These are phyloP conservation scores for Cladophialophora carrionii DNA, from an alignment of 2,329 filamentous ascomycete genomes.

Conservation along the genomic window DNA sequence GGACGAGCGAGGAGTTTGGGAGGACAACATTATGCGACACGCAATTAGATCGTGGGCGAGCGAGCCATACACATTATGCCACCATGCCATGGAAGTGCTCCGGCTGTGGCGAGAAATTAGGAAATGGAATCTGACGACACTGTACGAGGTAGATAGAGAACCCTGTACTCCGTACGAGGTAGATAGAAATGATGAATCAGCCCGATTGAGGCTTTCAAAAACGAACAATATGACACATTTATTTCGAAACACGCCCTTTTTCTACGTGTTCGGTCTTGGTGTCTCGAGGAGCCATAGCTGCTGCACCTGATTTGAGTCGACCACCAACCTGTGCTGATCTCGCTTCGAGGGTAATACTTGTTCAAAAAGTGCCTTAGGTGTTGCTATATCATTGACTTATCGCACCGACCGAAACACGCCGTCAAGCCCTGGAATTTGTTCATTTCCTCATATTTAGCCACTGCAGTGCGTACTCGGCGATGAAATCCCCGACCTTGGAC, in stretches of 20 bases:
- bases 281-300: not conserved
- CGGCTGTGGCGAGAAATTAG: slow-evolving; percentile 7
- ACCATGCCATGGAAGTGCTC: slow-evolving; percentile 21
- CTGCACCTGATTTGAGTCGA: not conserved
- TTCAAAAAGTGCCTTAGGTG: not conserved
- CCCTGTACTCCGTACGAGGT: not conserved
- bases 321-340: not conserved
- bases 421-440: slow-evolving; percentile 24
- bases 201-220: not conserved
- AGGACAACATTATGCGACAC: not conserved
- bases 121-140: not conserved
- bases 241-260: not conserved
- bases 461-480: no score
- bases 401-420: not conserved
- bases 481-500: no score
- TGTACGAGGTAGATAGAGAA: not conserved
- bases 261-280: not conserved
- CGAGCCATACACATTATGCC: not conserved
- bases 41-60: not conserved
- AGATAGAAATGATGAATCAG: not conserved
- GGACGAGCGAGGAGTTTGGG: not conserved
- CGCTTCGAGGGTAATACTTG: not conserved
- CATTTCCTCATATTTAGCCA: no score
- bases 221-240: not conserved
- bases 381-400: not conserved